Conservation (phyloP, 2,329 filamentous ascomycete species). For the Chaetomium sp. region DNA sequence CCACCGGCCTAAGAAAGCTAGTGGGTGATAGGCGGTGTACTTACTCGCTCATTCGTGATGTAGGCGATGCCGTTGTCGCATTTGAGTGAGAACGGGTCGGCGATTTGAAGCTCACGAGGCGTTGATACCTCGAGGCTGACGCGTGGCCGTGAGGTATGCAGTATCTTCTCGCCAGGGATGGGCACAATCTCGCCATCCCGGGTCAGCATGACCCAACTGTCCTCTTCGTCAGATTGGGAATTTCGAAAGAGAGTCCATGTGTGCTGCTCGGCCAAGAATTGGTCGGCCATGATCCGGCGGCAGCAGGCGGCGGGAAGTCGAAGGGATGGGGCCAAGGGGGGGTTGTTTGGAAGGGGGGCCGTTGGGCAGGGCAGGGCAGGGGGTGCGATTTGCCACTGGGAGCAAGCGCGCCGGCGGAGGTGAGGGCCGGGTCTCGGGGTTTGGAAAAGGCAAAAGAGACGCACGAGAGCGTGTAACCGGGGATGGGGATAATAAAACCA, state of each 20-base stretch:
- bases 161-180: conserved; percentile 78
- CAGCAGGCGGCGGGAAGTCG: conserved; percentile 1
- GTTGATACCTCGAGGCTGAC: conserved; percentile 76
- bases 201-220: conserved; percentile 89
- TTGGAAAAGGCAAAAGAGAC: conserved; percentile 13
- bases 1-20: conserved; percentile 30
- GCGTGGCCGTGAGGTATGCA: conserved; percentile 78
- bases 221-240: conserved; percentile 53
- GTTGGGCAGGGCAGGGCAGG: conserved; percentile 19
- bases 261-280: conserved; percentile 41
- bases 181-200: conserved; percentile 74
- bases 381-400: conserved; percentile 19
- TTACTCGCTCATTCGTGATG: conserved; percentile 82
- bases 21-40: conserved; percentile 36
- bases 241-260: conserved; percentile 47
- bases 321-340: conserved; percentile 25
- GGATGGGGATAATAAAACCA: conserved; percentile 28
- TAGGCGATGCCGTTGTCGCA: conserved; percentile 75
- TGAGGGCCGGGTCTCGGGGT: conserved; percentile 9
- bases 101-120: conserved; percentile 64
- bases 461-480: conserved; percentile 1
- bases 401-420: conserved; percentile 25
- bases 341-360: conserved; percentile 14
- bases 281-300: conserved; percentile 44
- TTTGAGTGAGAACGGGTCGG: conserved; percentile 67